Evolutionary conservation across 2,329 filamentous ascomycete species (phyloP), one percentile per base, ranked within the genome.

Genomic region (Beauveria australis): DNA sequence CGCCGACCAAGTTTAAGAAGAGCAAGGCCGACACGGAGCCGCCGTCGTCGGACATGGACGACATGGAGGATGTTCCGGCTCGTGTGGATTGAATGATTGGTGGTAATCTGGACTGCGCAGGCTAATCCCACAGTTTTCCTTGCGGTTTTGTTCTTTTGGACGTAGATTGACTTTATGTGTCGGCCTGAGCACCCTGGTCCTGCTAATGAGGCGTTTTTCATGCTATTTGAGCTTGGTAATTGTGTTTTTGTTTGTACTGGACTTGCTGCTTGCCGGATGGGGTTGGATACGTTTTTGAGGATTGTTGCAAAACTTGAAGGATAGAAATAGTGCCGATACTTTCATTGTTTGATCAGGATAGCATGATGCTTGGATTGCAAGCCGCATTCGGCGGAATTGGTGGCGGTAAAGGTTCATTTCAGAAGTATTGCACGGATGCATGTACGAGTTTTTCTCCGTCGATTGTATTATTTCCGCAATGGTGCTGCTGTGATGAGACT

Each of bases 1-100:
- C 66, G 30, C 68, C 70, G 19, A 67, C 64, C 61, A 73, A 68
- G 61, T 68, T 67, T 61, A 70, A 66, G 52, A 65, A 61, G 19
- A 62, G 63, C 37, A 40, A 19, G 12, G 12, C 19, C 14, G 30
- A 58, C 44, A 53, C 56, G 14, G 61, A n/a, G n/a, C n/a, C 63
- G n/a, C 46, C 65, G 16, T 72, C 68, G 5, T 74, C 73, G 43
- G 69, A 69, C 16, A 76, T 77, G 73, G 75, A 77, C 40, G 75
- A 77, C 48, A 76, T 78, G 76, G 75, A 77, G 58, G 76, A 78
- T 61, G 65, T 78, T 46, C 75, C 75, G 3, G 46, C 58, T 30
- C 58, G 51, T 18, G 41, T 60, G 7, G 51, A 24, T 48, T 40
- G 44, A 53, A 28, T 18, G 28, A 43, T 28, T 37, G 33, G 28